Percentiles rank a stretch among this genome's conserved stretches.
Evolutionary conservation across 2,329 filamentous ascomycete genomes (phyloP).

Genomic region (Penicillium sp.): DNA sequence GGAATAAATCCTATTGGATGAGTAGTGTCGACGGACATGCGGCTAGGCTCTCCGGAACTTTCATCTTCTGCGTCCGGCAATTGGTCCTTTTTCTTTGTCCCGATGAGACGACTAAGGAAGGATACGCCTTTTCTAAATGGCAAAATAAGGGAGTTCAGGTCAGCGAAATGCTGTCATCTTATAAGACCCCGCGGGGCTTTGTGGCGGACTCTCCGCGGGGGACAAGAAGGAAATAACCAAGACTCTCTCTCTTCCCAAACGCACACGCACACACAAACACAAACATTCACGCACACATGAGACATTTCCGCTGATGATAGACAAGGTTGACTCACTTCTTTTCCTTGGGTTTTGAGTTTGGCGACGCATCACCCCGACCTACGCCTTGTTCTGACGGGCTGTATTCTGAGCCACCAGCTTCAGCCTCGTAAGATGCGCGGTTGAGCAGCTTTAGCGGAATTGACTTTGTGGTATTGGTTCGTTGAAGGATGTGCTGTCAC

Average conservation of each 20-base stretch:
- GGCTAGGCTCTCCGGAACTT: conserved; percentile 72
- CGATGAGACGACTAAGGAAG: conserved; percentile 84
- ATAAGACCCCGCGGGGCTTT: background rate
- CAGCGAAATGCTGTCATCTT: conserved; percentile 7
- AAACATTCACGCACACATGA: background rate
- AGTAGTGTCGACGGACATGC: conserved; percentile 78
- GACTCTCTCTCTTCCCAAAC: too few relatives aligned
- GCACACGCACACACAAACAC: too few relatives aligned
- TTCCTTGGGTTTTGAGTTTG: conserved; percentile 55
- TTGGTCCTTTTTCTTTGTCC: conserved; percentile 72
- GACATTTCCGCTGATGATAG: background rate
- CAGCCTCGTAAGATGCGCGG: conserved; percentile 46
- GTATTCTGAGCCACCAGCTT: conserved; percentile 42
- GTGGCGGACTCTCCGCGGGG: background rate
- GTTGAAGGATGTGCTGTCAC: conserved; percentile 64
- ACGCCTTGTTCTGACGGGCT: conserved; percentile 33
- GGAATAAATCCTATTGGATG: conserved; percentile 82
- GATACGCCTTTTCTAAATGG: conserved; percentile 76
- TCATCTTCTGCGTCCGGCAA: conserved; percentile 57
- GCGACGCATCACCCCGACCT: conserved; percentile 35
- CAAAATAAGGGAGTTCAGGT: background rate
- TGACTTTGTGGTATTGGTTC: conserved; percentile 67
- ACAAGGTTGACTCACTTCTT: conserved; percentile 64
- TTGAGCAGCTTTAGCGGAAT: conserved; percentile 52
- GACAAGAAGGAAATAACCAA: background rate